phyloP scores from a whole-genome alignment of 768 basidiomycete species.

The Fomitopsis pulvina region DNA sequence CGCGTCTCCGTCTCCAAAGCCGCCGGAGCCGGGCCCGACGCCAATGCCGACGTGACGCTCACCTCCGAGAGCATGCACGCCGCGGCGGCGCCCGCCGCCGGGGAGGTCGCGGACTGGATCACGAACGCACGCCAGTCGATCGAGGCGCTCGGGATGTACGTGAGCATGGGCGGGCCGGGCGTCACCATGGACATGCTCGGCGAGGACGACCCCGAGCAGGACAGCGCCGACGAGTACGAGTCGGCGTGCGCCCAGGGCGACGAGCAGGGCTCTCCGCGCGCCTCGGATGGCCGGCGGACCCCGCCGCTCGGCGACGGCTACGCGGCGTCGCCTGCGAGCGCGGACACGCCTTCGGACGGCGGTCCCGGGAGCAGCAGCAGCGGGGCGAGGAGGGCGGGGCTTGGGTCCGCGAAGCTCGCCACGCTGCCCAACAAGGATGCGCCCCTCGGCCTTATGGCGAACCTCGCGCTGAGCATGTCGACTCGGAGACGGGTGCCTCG shows the following conservation, averaged over 20 bases:
- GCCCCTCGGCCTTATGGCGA: conserved; percentile 76
- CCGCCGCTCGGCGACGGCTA: background rate
- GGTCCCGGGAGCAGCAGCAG: conserved; percentile 10
- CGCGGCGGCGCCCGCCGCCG: conserved; percentile 14
- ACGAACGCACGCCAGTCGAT: conserved; percentile 64
- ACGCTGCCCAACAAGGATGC: conserved; percentile 54
- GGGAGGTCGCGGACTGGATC: conserved; percentile 73
- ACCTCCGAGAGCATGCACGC: conserved; percentile 16
- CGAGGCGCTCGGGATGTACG: conserved; percentile 59
- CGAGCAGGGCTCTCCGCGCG: conserved; percentile 13
- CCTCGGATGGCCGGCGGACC: background rate
- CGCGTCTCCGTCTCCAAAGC: conserved; percentile 8
- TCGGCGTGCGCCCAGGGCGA: conserved; percentile 16
- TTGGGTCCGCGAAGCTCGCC: conserved; percentile 35
- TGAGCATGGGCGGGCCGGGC: conserved; percentile 52
- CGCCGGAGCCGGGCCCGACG: background rate
- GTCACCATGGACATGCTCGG: conserved; percentile 46
- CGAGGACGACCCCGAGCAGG: conserved; percentile 40
- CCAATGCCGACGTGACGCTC: conserved; percentile 9
- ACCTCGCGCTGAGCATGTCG: conserved; percentile 43
- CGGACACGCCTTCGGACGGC: conserved; percentile 8
- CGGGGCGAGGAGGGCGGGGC: conserved; percentile 20
- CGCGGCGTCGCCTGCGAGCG: conserved; percentile 3
- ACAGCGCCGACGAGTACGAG: conserved; percentile 23
- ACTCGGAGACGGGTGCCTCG: conserved; percentile 17